Conservation (phyloP, 306 rosid genomes). For the Erythrophleum fordii region DNA sequence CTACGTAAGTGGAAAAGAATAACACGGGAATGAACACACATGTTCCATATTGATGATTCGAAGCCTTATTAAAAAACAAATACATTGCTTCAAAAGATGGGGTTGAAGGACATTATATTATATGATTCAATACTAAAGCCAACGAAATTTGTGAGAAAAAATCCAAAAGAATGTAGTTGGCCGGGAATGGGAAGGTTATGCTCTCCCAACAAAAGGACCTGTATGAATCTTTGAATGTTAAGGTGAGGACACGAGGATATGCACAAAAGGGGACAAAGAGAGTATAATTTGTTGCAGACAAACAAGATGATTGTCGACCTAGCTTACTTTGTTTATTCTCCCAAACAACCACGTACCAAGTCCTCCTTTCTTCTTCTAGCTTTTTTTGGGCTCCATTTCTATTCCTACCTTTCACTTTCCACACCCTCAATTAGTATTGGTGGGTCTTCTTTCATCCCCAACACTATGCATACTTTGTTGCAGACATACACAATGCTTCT, state of each 20-base stretch:
- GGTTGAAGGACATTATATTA: neutral
- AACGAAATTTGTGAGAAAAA: neutral
- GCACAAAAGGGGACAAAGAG: neutral
- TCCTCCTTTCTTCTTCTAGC: neutral
- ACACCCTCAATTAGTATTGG: neutral
- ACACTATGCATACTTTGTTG: too few species aligned
- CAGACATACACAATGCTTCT: too few species aligned
- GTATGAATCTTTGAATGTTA: slow-evolving; percentile 23
- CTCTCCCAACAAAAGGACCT: neutral
- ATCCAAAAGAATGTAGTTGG: neutral
- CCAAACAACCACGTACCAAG: neutral
- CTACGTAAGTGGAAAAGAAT: too few species aligned
- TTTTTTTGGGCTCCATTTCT: neutral
- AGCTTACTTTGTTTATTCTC: neutral
- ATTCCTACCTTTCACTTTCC: slow-evolving; percentile 3
- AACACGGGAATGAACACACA: too few species aligned
- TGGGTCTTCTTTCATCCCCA: too few species aligned
- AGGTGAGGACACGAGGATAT: slow-evolving; percentile 32
- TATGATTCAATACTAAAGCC: neutral
- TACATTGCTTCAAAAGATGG: neutral
- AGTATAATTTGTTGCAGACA: slow-evolving; percentile 4
- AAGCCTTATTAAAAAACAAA: too few species aligned
- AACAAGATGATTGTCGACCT: slow-evolving; percentile 1
- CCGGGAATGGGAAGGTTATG: neutral
- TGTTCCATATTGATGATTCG: too few species aligned